Evolutionary conservation across 345 rosid species (phyloP), one percentile per base, ranked within the genome.

Genomic region (Sisymbrium altissimum): DNA sequence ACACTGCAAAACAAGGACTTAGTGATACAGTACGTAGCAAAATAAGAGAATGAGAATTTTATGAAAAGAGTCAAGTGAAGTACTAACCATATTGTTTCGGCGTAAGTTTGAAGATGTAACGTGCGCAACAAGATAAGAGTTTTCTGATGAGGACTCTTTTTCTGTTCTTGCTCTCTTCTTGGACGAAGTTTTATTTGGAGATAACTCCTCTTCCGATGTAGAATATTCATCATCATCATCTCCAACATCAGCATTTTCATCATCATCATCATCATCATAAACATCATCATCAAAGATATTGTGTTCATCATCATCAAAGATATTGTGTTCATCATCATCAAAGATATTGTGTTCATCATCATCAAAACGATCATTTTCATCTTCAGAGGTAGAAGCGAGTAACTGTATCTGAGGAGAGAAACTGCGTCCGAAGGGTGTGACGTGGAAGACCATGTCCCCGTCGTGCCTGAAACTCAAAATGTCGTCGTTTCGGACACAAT

Each of bases 381-480:
- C 73, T 11, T 67, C 68, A 21, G 68, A 50, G 5, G 79, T 49
- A 68, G 74, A 68, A 41, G 74, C 33, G 41, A 62, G 13, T 3
- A 33, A 12, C 6, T 52, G 79, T 11, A 50, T 19, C 29, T 29
- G 63, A 68, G 14, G 63, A 61, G 74, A 52, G 39, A 75, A 75
- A 23, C 69, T 52, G 36, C 74, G 74, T 12, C 79, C 74, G 4
- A 52, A 33, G 2, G 78, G 73, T 4, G 64, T 43, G 57, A 75
- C 79, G 17, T 75, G 58, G 64, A 75, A 75, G 29, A 61, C 64
- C 70, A 75, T 32, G 15, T 43, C 58, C 2, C 79, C 79, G 2
- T 61, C 50, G 25, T 61, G 64, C 29, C 74, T 43, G 58, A 75
- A 75, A 62, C 69, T 49, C 66, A 68, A 62, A 54, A 75, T 33